Evolutionary conservation across 441 rosid genomes (phyloP).

Genomic region (Populus trichocarpa): DNA sequence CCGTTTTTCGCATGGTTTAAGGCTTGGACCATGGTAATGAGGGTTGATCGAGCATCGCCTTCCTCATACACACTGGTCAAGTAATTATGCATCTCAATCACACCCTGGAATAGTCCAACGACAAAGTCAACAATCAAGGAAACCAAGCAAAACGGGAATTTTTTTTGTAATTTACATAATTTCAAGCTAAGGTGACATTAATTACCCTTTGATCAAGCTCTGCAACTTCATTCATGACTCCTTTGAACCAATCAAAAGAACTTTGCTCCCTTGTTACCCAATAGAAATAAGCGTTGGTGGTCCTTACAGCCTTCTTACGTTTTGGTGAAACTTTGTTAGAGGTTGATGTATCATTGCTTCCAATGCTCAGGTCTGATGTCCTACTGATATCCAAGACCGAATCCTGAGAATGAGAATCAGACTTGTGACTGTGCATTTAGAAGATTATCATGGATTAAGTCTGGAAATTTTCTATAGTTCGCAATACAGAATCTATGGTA

Average conservation of each 20-base stretch:
- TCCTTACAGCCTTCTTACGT: conserved; percentile 44
- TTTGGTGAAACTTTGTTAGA: conserved; percentile 37
- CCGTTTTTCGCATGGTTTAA: conserved; percentile 96
- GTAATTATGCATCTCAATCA: conserved; percentile 94
- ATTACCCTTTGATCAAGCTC: conserved; percentile 84
- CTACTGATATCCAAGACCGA: conserved; percentile 56
- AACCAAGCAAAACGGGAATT: background rate
- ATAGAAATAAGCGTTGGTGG: conserved; percentile 88
- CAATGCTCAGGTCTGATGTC: conserved; percentile 57
- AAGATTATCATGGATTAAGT: background rate
- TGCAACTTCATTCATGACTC: conserved; percentile 89
- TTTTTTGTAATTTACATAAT: background rate
- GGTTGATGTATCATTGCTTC: conserved; percentile 43
- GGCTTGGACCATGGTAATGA: conserved; percentile 98
- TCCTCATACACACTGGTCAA: conserved; percentile 98
- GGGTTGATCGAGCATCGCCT: conserved; percentile 94
- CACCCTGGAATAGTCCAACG: conserved; percentile 49
- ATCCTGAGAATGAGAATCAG: conserved; percentile 42
- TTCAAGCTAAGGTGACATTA: background rate
- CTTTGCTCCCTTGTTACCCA: conserved; percentile 99
- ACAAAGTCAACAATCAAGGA: conserved; percentile 17
- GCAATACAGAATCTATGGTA: background rate
- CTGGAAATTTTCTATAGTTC: background rate
- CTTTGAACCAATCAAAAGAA: conserved; percentile 96
- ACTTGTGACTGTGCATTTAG: conserved; percentile 7